Conservation (phyloP, 2,329 filamentous ascomycete species). For the Colletotrichum lentis region DNA sequence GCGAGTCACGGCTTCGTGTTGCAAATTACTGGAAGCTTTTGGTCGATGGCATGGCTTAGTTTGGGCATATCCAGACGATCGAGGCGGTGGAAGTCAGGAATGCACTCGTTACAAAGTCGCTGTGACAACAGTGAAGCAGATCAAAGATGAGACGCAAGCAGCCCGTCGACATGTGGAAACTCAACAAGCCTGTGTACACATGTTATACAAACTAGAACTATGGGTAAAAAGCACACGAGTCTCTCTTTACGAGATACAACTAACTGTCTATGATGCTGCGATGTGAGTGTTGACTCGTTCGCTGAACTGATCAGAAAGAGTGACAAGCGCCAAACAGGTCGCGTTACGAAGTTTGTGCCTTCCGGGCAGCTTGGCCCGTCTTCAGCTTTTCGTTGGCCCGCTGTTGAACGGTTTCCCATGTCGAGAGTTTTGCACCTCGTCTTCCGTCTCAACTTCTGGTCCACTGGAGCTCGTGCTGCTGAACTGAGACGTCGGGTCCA, state of each 20-base stretch:
- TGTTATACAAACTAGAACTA: not conserved
- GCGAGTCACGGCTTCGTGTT: too few species aligned
- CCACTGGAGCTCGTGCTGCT: not conserved
- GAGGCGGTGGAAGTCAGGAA: too few species aligned
- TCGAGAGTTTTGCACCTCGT: not conserved
- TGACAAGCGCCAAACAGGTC: not conserved
- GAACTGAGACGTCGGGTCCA: constrained; percentile 2
- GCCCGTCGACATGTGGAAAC: too few species aligned
- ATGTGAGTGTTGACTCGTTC: not conserved
- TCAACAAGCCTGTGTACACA: too few species aligned
- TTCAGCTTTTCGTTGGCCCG: not conserved
- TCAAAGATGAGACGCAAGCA: too few species aligned
- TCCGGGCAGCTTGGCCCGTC: not conserved
- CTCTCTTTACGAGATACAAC: not conserved
- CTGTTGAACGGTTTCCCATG: not conserved
- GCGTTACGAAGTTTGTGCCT: not conserved
- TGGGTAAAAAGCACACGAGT: not conserved
- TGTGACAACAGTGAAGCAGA: too few species aligned
- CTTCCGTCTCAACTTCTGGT: not conserved
- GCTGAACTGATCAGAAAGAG: not conserved
- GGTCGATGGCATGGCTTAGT: too few species aligned
- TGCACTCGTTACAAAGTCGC: too few species aligned
- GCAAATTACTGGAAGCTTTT: too few species aligned
- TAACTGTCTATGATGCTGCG: not conserved
- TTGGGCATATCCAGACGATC: too few species aligned